Conservation (phyloP, 225 moss, liverwort and hornwort genomes). For the Physcomitrellopsis africana region DNA sequence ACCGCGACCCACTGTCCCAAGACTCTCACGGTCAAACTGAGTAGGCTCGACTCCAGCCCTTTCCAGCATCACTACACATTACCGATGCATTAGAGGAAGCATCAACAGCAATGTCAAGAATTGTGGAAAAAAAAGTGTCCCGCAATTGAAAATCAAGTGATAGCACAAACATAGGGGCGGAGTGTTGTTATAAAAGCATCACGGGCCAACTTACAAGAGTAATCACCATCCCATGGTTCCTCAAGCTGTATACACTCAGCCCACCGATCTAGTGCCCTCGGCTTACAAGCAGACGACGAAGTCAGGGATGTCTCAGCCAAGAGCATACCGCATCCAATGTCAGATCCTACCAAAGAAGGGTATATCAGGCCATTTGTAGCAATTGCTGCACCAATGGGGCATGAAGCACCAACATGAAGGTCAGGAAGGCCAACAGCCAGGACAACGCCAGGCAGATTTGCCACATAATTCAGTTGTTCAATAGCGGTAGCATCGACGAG, state of each 20-base stretch:
- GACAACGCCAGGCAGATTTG: conserved; percentile 64
- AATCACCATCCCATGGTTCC: conserved; percentile 74
- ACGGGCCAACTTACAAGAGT: conserved; percentile 43
- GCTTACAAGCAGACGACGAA: conserved; percentile 56
- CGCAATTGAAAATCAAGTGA: background rate
- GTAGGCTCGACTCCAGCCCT: conserved; percentile 69
- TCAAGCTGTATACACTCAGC: conserved; percentile 72
- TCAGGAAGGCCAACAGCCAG: conserved; percentile 87
- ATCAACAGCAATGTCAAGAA: background rate
- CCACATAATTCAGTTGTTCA: conserved; percentile 70
- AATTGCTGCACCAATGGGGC: conserved; percentile 81
- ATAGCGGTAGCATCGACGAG: conserved; percentile 66
- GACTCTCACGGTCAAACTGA: conserved; percentile 59
- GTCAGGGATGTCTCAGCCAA: conserved; percentile 70
- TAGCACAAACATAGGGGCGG: background rate
- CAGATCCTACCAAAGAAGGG: conserved; percentile 79
- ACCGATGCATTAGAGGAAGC: conserved; percentile 10
- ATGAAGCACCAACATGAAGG: conserved; percentile 75
- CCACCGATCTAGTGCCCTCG: conserved; percentile 73
- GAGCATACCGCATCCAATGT: conserved; percentile 86
- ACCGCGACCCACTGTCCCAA: conserved; percentile 84
- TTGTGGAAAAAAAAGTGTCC: background rate
- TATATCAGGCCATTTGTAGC: conserved; percentile 65
- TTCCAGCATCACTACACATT: conserved; percentile 53
- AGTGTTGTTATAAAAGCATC: background rate